Evolutionary conservation across 306 rosid genomes (phyloP).

Genomic region (Malus domestica): DNA sequence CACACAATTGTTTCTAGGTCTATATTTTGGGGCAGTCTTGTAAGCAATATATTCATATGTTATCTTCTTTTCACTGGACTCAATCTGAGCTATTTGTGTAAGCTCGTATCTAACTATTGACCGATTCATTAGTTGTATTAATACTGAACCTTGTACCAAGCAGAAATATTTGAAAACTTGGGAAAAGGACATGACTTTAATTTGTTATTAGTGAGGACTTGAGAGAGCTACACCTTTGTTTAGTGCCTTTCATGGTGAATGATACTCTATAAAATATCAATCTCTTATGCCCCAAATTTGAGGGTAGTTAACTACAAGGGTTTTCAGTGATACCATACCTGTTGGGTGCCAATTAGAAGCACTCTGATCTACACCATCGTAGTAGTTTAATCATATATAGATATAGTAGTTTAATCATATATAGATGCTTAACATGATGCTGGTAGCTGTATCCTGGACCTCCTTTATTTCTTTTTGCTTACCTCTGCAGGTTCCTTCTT

Average conservation of each 20-base stretch:
- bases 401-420: background rate
- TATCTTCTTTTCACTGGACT: background rate
- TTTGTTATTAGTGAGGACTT: background rate
- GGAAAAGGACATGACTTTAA: background rate
- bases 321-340: too few species aligned
- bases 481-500: constrained; percentile 51
- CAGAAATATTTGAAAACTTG: background rate
- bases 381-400: background rate
- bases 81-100: too few species aligned
- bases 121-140: too few species aligned
- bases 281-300: background rate
- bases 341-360: background rate
- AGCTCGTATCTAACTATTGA: too few species aligned
- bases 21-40: too few species aligned
- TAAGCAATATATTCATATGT: background rate
- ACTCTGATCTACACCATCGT: background rate
- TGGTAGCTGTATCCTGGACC: too few species aligned
- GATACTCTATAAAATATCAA: background rate
- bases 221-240: background rate
- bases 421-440: constrained; percentile 1
- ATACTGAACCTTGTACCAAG: too few species aligned
- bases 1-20: too few species aligned
- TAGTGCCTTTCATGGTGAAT: background rate
- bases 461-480: too few species aligned
- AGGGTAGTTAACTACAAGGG: background rate